Evolutionary conservation across 306 rosid genomes (phyloP), one percentile per base, ranked within the genome.

Genomic region (Canavalia gladiata): DNA sequence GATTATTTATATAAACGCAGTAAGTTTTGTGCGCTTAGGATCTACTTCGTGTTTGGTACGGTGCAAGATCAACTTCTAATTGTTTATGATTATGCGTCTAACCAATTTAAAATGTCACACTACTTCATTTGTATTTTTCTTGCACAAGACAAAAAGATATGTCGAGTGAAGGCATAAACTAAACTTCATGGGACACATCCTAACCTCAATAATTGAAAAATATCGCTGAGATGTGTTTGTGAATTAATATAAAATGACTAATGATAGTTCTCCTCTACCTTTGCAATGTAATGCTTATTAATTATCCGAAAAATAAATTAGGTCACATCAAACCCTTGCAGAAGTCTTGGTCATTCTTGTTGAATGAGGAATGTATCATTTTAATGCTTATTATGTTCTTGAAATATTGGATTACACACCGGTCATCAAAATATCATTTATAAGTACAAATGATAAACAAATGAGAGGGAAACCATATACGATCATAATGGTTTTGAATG

Each of bases 121-220:
- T 50, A n/a, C 73, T 9, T 33, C 56, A 45, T 8, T 62, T 55
- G 60, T 29, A 7, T 29, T 59, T 52, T 66, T 35, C 62, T 66
- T 31, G 10, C 35, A 63, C 71, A 67, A 52, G 86, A 81, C 86
- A 84, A 71, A 69, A 63, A 2, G 18, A 51, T 65, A 35, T 12
- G 69, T 83, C 41, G 66, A 73, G 85, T 71, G 80, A 72, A 76
- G 7, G 82, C 71, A 80, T 82, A 71, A 76, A 80, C 84, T 76
- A 58, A 30, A 25, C 46, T 37, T 28, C 31, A 73, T 64, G 68
- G 77, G 74, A 77, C 56, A 33, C 33, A 43, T 45, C 64, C 11
- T 30, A 8, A 29, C 45, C 50, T 57, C 43, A 54, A 74, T 77
- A 70, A 76, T 76, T 76, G 74, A 51, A 71, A 81, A 60, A 76